Base-by-base conservation (phyloP, 2,329 filamentous ascomycete genomes). In the Aspergillus piperis region DNA sequence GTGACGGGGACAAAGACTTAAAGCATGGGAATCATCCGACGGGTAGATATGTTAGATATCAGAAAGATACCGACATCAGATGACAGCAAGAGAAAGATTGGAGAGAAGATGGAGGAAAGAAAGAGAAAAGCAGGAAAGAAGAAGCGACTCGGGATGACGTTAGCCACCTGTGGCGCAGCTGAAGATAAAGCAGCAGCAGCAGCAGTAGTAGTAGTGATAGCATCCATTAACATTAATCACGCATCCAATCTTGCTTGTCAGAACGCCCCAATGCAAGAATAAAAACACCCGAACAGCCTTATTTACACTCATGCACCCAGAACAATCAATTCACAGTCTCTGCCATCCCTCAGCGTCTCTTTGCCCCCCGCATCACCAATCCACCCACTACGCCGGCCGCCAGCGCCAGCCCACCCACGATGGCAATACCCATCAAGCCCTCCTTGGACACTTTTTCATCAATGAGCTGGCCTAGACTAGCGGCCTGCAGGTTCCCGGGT, bases 391-490 rank as follows among this genome's bases (percentile, higher is more conserved):
- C 88, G n/a, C 94, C 95, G 2, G 93, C 95, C 2, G 91, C 94
- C 63, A 98, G 89, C 57, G 94, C 93, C 58, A 98, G 86, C 32
- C 95, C 94, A 63, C 94, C 94, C 47, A 98, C 87, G 74, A 99
- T 98, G 47, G 95, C 95, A 59, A 96, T 92, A 48, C 95, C 95
- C 81, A 98, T 85, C 64, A 99, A 77, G 0, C 95, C 95, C 79
- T 99, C 95, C 81, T 89, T 96, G 58, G 92, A 90, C 62, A 99
- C 95, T 81, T 93, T 96, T 73, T 98, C 94, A 76, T 99, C 94
- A 71, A 99, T 96, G 75, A 98, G 81, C 49, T 88, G 84, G 70
- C 90, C 88, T 77, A 99, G 80, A 77, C 96, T 96, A 58, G 88
- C 84, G 25, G 94, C 92, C 79, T 99, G 95, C 71, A 97, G 78